These are phyloP conservation scores for Monosporascus cannonballus DNA, from an alignment of 2,329 filamentous ascomycete species.

Conservation along the genomic window DNA sequence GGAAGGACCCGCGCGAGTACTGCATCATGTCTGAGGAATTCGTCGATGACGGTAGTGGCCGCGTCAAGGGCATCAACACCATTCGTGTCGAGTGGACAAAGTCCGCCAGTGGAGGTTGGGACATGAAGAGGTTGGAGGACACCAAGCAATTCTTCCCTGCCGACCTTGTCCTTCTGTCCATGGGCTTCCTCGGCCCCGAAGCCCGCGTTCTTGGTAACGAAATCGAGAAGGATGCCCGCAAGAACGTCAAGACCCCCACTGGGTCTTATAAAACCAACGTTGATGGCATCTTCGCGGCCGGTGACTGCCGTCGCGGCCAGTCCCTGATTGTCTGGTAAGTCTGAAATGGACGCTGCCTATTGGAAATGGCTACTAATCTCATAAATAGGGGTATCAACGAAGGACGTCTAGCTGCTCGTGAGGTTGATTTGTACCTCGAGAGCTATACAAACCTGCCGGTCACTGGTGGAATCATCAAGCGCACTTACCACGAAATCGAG, in stretches of 20 bases:
- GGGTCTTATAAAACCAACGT: slow-evolving; percentile 87
- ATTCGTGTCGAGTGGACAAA: slow-evolving; percentile 95
- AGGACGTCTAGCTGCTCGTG: slow-evolving; percentile 84
- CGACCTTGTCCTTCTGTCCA: slow-evolving; percentile 87
- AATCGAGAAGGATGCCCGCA: slow-evolving; percentile 84
- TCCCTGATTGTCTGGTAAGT: slow-evolving; percentile 91
- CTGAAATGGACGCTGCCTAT: background rate
- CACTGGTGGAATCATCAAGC: slow-evolving; percentile 88
- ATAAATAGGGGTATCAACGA: slow-evolving; percentile 82
- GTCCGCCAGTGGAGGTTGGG: slow-evolving; percentile 83
- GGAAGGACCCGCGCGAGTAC: slow-evolving; percentile 92
- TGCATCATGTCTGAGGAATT: slow-evolving; percentile 99
- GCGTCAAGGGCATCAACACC: slow-evolving; percentile 93
- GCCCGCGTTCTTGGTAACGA: slow-evolving; percentile 79
- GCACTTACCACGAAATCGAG: slow-evolving; percentile 64
- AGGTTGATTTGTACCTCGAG: slow-evolving; percentile 84
- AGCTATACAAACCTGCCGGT: slow-evolving; percentile 75
- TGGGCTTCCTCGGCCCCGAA: slow-evolving; percentile 96
- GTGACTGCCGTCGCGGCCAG: slow-evolving; percentile 91
- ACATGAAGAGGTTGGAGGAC: slow-evolving; percentile 95
- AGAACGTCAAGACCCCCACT: slow-evolving; percentile 90
- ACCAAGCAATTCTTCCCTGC: slow-evolving; percentile 95
- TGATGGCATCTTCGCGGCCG: slow-evolving; percentile 84
- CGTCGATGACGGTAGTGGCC: slow-evolving; percentile 78
- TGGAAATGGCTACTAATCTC: slow-evolving; percentile 27